phyloP scores from a whole-genome alignment of 768 basidiomycete species.

The Tremella mesenterica region DNA sequence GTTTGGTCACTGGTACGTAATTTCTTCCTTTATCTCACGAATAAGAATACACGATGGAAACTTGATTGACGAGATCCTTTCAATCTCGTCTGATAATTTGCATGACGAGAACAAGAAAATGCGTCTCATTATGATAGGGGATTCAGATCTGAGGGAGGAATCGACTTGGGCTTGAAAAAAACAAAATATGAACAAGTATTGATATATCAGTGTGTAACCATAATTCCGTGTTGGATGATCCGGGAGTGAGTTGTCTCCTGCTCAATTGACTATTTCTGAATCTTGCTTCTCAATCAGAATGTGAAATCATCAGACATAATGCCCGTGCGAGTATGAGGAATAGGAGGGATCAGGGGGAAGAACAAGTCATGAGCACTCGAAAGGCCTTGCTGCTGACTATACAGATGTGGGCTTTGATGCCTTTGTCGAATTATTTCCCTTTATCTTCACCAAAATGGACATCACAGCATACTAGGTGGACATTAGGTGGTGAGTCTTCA shows the following conservation, averaged over 20 bases:
- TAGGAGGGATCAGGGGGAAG: neutral
- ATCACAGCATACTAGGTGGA: conserved; percentile 59
- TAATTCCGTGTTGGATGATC: conserved; percentile 61
- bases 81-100: neutral
- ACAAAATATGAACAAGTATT: neutral
- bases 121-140: neutral
- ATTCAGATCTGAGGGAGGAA: neutral
- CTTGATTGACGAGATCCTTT: neutral
- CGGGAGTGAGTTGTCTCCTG: conserved; percentile 23
- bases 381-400: conserved; percentile 55
- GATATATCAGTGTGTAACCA: conserved; percentile 72
- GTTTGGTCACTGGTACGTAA: conserved; percentile 32
- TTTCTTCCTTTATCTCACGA: neutral
- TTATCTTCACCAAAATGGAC: conserved; percentile 26
- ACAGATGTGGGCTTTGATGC: conserved; percentile 68
- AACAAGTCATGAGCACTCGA: conserved; percentile 49
- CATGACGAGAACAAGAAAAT: neutral
- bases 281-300: conserved; percentile 1
- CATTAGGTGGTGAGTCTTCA: conserved; percentile 55
- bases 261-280: neutral
- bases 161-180: neutral
- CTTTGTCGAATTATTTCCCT: conserved; percentile 24
- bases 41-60: too few relatives aligned
- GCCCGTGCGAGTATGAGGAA: neutral
- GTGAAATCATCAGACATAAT: neutral